Base-by-base conservation (phyloP, 805 yeast genomes). In the Metschnikowia continentalis region DNA sequence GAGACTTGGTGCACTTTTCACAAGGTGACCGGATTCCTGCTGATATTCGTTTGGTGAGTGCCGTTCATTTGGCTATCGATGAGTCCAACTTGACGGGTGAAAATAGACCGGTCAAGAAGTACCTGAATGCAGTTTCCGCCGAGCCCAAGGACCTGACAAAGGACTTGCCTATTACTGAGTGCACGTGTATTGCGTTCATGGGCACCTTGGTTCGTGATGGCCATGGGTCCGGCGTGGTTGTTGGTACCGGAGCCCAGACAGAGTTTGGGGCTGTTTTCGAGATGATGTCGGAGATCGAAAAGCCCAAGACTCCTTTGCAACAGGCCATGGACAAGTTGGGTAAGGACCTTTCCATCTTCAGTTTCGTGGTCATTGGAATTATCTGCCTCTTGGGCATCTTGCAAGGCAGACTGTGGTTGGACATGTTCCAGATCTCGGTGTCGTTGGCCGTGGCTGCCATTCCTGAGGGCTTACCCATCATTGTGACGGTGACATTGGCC, bases 381-480 rank as follows among this genome's bases (percentile, higher is more conserved):
- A 94, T 94, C 63, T 92, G 97, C 61, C 63, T 94, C 20, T 78
- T 94, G 58, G 99, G 99, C 52, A 77, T 94, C 19, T 52, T 89
- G 44, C 96, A 94, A 72, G 98, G 99, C 45, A 86, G 96, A 55
- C 79, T 88, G 8, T 91, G 97, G 97, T 78, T 94, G 51, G 98
- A 94, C 56, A 94, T 95, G 97, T 92, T 94, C 71, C 97, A 92
- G 68, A 90, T 94, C 52, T 89, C 97, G 1, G 99, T 94, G 8
- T 90, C 97, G 1, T 76, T 94, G 55, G 99, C 99, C 2, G 99
- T 94, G 17, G 99, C 99, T 46, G 99, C 99, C 3, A 94, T 94
- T 60, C 99, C 99, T 5, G 99, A 94, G 70, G 99, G 99, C 49
- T 79, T 94, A 58, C 99, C 99, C 0, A 94, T 94, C 61, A 94